Conservation (phyloP, 2,329 filamentous ascomycete genomes). For the Westerdykella sp. region DNA sequence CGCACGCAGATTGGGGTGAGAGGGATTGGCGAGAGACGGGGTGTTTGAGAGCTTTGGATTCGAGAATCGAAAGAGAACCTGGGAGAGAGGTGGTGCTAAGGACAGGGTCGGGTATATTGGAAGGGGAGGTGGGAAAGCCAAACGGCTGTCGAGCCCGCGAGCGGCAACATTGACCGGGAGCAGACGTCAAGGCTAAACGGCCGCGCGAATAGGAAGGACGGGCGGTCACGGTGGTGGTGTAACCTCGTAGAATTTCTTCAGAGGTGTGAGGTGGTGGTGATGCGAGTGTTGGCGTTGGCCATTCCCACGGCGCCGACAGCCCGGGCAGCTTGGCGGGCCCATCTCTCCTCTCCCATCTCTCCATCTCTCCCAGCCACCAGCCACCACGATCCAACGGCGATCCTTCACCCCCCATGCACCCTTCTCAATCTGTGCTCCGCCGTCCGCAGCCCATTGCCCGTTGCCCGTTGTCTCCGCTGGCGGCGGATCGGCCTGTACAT, state of each 20-base stretch:
- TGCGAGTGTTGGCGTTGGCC: slow-evolving; percentile 9
- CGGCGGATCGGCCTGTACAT: slow-evolving; percentile 4
- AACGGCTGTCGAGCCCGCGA: slow-evolving; percentile 4
- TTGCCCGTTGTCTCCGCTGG: neutral
- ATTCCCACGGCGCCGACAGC: slow-evolving; percentile 11
- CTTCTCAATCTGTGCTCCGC: slow-evolving; percentile 10
- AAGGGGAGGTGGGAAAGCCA: neutral
- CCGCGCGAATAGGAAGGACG: slow-evolving; percentile 14
- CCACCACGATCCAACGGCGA: slow-evolving; percentile 26
- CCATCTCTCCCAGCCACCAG: no score
- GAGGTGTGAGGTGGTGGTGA: neutral
- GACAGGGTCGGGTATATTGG: slow-evolving; percentile 23
- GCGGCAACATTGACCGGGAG: slow-evolving; percentile 3
- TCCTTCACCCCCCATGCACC: slow-evolving; percentile 9
- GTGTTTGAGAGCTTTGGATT: slow-evolving; percentile 5
- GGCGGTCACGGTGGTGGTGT: slow-evolving; percentile 16
- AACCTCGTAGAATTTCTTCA: slow-evolving; percentile 31
- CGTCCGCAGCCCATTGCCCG: slow-evolving; percentile 1
- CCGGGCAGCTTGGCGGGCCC: slow-evolving; percentile 11
- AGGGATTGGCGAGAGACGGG: slow-evolving; percentile 6
- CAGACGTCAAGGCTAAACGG: slow-evolving; percentile 21
- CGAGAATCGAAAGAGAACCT: slow-evolving; percentile 18
- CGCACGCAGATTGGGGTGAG: slow-evolving; percentile 20
- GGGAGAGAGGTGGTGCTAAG: slow-evolving; percentile 15
- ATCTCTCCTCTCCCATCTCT: slow-evolving; percentile 18